phyloP scores from a whole-genome alignment of 1,139 yeast species.

The Zygoascus hellenicus region DNA sequence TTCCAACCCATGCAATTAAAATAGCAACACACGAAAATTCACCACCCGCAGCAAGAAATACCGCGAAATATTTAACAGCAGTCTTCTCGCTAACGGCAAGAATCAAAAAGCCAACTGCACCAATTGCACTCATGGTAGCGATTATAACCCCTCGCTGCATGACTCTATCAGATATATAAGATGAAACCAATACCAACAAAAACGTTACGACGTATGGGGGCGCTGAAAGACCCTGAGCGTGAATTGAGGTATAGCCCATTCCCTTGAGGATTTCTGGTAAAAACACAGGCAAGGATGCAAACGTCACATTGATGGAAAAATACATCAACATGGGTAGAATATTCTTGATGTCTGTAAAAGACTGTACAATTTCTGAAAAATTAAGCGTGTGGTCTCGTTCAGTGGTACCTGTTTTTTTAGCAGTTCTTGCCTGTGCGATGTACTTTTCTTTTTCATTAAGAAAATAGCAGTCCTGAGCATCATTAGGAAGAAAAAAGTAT shows the following conservation, averaged over 20 bases:
- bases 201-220: slow-evolving; percentile 28
- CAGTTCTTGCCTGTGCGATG: slow-evolving; percentile 26
- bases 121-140: slow-evolving; percentile 21
- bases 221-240: slow-evolving; percentile 28
- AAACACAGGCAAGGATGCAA: slow-evolving; percentile 28
- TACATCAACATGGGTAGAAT: slow-evolving; percentile 25
- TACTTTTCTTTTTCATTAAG: slow-evolving; percentile 25
- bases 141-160: slow-evolving; percentile 27
- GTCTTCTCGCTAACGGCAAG: slow-evolving; percentile 24
- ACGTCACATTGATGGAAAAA: slow-evolving; percentile 30
- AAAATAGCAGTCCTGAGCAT: slow-evolving; percentile 37
- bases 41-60: slow-evolving; percentile 31
- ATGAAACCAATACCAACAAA: slow-evolving; percentile 18
- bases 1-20: slow-evolving; percentile 30
- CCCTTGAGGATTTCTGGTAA: slow-evolving; percentile 26
- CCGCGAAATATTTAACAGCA: slow-evolving; percentile 29
- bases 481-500: slow-evolving; percentile 39
- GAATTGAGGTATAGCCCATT: slow-evolving; percentile 26
- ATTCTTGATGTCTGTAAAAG: slow-evolving; percentile 22
- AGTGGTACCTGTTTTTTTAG: slow-evolving; percentile 23
- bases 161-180: slow-evolving; percentile 24
- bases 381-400: slow-evolving; percentile 17
- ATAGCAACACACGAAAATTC: slow-evolving; percentile 30
- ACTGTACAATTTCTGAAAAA: slow-evolving; percentile 18
- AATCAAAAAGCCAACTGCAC: slow-evolving; percentile 30